Percentiles rank a stretch among this genome's conserved stretches.
phyloP scores from a whole-genome alignment of 1,139 yeast genomes.

The Yamadazyma diospyri region DNA sequence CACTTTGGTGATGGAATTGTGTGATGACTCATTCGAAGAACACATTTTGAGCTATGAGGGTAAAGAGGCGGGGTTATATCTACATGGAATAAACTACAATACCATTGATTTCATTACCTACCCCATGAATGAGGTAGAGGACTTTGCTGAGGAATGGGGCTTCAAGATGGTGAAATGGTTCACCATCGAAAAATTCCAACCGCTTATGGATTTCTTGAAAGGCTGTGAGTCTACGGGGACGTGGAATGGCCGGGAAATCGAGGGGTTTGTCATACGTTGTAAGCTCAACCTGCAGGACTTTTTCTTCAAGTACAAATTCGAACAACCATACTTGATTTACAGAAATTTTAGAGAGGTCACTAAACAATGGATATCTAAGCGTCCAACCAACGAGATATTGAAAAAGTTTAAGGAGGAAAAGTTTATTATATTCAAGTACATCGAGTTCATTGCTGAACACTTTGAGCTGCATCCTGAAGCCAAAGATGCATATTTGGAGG shows the following conservation, averaged over 20 bases:
- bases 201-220: slow-evolving; percentile 51
- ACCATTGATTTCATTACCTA: slow-evolving; percentile 60
- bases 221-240: slow-evolving; percentile 65
- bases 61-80: slow-evolving; percentile 73
- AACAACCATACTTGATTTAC: slow-evolving; percentile 89
- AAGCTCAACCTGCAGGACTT: slow-evolving; percentile 28
- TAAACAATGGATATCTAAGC: slow-evolving; percentile 46
- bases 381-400: slow-evolving; percentile 37
- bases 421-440: slow-evolving; percentile 60
- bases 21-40: slow-evolving; percentile 93
- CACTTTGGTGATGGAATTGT: slow-evolving; percentile 89
- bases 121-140: slow-evolving; percentile 55
- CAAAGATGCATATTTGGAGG: slow-evolving; percentile 44
- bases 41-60: slow-evolving; percentile 77
- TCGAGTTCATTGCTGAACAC: slow-evolving; percentile 59
- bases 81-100: slow-evolving; percentile 85
- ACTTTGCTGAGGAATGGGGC: slow-evolving; percentile 69
- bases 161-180: slow-evolving; percentile 56
- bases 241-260: slow-evolving; percentile 69
- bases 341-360: slow-evolving; percentile 91
- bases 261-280: slow-evolving; percentile 90
- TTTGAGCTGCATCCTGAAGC: slow-evolving; percentile 45
- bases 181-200: slow-evolving; percentile 29
- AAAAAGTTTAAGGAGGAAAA: slow-evolving; percentile 47
- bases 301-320: slow-evolving; percentile 92